Conservation (phyloP, 345 rosid genomes). For the Lepidium didymum region DNA sequence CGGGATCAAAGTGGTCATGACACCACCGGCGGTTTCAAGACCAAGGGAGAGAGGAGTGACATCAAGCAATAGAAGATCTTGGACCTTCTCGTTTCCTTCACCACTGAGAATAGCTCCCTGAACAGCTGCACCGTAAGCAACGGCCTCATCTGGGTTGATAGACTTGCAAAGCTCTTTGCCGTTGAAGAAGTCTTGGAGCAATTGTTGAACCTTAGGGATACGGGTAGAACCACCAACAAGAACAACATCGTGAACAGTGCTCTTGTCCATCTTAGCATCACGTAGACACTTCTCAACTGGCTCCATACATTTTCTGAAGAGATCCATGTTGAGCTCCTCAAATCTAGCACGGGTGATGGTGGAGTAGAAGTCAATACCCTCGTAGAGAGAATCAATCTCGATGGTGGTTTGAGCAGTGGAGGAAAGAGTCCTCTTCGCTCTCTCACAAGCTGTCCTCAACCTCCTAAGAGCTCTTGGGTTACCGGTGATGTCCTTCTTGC, state of each 20-base stretch:
- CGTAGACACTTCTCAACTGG: slow-evolving; percentile 63
- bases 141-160: slow-evolving; percentile 80
- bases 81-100: slow-evolving; percentile 84
- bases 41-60: slow-evolving; percentile 78
- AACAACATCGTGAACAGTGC: slow-evolving; percentile 57
- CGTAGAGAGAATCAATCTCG: slow-evolving; percentile 64
- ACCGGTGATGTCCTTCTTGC: slow-evolving; percentile 61
- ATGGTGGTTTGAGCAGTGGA: slow-evolving; percentile 70
- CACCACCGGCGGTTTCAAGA: slow-evolving; percentile 72
- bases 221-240: slow-evolving; percentile 79
- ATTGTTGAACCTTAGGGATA: slow-evolving; percentile 74
- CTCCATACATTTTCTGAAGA: slow-evolving; percentile 69
- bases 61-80: slow-evolving; percentile 63
- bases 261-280: slow-evolving; percentile 76
- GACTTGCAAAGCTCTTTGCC: slow-evolving; percentile 82
- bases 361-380: slow-evolving; percentile 68
- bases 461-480: slow-evolving; percentile 76
- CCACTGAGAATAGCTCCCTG: slow-evolving; percentile 79
- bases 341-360: slow-evolving; percentile 63
- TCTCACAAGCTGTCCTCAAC: slow-evolving; percentile 65
- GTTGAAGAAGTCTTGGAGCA: slow-evolving; percentile 68
- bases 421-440: slow-evolving; percentile 65
- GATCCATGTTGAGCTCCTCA: slow-evolving; percentile 71
- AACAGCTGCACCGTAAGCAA: slow-evolving; percentile 84
- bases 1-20: slow-evolving; percentile 70